phyloP scores from a whole-genome alignment of 306 rosid species.

The Sindora glabra region DNA sequence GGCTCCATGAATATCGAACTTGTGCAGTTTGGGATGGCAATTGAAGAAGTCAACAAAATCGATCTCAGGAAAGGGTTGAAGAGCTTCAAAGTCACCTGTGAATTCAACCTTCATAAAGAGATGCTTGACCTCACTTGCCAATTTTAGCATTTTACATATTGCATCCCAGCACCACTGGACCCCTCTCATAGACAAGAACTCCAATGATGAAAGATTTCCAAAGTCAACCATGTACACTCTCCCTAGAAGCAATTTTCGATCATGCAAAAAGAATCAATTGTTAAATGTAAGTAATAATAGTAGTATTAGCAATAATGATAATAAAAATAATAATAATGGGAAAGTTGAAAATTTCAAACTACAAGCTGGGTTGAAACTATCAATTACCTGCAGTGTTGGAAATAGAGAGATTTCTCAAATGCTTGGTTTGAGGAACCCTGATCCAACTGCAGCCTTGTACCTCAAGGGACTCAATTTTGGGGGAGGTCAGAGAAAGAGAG shows the following conservation, averaged over 20 bases:
- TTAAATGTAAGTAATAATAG: neutral
- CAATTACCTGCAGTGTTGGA: conserved; percentile 68
- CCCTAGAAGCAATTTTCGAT: conserved; percentile 39
- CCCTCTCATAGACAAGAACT: conserved; percentile 72
- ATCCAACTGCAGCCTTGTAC: conserved; percentile 98
- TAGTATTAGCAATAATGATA: too few species aligned
- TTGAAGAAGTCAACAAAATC: conserved; percentile 91
- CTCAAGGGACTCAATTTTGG: conserved; percentile 70
- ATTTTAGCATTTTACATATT: conserved; percentile 68
- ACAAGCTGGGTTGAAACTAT: neutral
- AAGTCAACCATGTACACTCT: conserved; percentile 88
- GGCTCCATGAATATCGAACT: conserved; percentile 91
- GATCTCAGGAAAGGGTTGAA: conserved; percentile 92
- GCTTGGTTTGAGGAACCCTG: conserved; percentile 51
- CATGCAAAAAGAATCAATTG: neutral
- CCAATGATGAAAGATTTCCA: conserved; percentile 63
- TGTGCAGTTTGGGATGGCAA: conserved; percentile 64
- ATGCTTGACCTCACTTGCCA: conserved; percentile 83
- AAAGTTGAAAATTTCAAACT: neutral
- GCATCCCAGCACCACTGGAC: conserved; percentile 97
- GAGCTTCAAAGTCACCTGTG: conserved; percentile 74
- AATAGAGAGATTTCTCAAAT: conserved; percentile 61
- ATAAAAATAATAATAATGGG: neutral
- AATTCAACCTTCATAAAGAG: conserved; percentile 95
- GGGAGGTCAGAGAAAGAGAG: conserved; percentile 52